Conservation (phyloP, 1,284 basidiomycete genomes). For the Schizophyllum amplum region DNA sequence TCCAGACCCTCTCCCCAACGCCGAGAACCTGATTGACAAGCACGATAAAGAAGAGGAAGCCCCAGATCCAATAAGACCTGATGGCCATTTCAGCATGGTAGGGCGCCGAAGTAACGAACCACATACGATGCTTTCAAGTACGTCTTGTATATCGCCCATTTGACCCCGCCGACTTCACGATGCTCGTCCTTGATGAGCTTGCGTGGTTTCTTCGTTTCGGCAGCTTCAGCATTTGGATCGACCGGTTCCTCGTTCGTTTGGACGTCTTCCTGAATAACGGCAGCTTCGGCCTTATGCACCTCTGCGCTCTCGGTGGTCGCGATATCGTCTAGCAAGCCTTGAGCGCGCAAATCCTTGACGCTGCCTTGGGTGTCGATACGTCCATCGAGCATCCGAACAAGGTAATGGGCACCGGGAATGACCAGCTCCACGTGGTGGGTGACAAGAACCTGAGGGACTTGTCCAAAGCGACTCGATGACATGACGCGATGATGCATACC, state of each 20-base stretch:
- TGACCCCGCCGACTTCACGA: constrained; percentile 67
- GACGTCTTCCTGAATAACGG: constrained; percentile 15
- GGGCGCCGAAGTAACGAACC: not conserved
- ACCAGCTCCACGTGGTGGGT: constrained; percentile 15
- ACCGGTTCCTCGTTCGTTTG: not conserved
- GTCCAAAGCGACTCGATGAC: not conserved
- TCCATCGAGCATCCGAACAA: constrained; percentile 13
- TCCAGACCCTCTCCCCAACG: constrained; percentile 64
- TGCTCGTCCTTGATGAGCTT: constrained; percentile 68
- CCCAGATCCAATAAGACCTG: constrained; percentile 63
- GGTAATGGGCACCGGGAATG: constrained; percentile 10
- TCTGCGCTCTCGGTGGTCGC: constrained; percentile 36
- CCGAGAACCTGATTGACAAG: constrained; percentile 42
- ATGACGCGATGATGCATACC: not conserved
- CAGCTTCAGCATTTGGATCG: not conserved
- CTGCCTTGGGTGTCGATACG: constrained; percentile 13
- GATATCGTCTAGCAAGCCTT: constrained; percentile 52
- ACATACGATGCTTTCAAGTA: constrained; percentile 60
- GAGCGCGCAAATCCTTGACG: constrained; percentile 9
- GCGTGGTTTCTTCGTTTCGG: constrained; percentile 41
- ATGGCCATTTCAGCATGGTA: not conserved
- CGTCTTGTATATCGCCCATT: constrained; percentile 72
- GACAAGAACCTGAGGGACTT: constrained; percentile 3
- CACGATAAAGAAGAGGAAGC: constrained; percentile 38
- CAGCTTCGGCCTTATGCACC: constrained; percentile 13